A percentile compares a stretch with the other conserved stretches of the same genome.
phyloP scores from a whole-genome alignment of 345 rosid species.

The Pistacia vera region DNA sequence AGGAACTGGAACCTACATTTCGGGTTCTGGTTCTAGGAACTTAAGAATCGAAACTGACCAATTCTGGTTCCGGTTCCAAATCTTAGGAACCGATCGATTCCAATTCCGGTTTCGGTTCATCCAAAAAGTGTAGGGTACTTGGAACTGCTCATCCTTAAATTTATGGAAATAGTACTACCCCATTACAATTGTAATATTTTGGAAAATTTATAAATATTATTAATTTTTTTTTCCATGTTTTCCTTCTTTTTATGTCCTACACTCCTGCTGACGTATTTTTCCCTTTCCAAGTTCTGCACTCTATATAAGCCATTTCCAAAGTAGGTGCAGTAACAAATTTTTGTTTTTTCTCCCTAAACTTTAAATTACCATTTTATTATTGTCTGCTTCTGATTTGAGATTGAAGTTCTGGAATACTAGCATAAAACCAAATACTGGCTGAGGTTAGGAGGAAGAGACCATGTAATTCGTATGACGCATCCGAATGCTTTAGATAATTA shows the following conservation, averaged over 20 bases:
- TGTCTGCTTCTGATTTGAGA: constrained; percentile 48
- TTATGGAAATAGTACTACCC: background rate
- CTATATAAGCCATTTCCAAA: background rate
- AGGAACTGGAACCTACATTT: no score
- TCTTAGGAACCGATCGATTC: no score
- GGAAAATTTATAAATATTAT: background rate
- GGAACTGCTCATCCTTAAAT: no score
- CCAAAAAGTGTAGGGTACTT: no score
- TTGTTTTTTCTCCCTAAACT: background rate
- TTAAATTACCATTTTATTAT: constrained; percentile 10
- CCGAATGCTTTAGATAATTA: constrained; percentile 80
- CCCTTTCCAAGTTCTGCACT: background rate
- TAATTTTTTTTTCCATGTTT: background rate
- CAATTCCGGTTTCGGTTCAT: no score
- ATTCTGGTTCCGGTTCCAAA: no score
- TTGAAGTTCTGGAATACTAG: constrained; percentile 69
- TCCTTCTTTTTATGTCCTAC: background rate
- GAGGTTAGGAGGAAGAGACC: constrained; percentile 92
- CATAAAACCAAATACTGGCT: constrained; percentile 80
- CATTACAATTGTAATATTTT: background rate
- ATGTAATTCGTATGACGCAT: constrained; percentile 96
- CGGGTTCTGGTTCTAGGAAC: no score
- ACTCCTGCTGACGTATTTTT: background rate
- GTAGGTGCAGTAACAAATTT: background rate
- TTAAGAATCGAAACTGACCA: no score